Evolutionary conservation across 306 rosid species (phyloP).

Genomic region (Cyclanthera cordifolia): DNA sequence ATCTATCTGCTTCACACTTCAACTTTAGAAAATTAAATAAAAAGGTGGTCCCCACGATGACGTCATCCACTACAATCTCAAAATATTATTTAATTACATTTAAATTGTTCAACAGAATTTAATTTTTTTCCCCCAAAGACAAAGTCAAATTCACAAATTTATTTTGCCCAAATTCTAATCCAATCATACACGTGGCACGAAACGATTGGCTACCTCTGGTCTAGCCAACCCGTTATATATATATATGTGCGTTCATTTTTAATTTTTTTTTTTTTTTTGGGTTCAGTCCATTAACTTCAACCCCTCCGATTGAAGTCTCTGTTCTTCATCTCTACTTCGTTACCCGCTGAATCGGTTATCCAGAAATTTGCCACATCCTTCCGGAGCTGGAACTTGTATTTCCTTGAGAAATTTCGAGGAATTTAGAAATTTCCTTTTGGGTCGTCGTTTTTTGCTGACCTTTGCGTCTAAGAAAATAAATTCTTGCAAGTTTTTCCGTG

Average conservation of each 20-base stretch:
- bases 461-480: background rate
- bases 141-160: background rate
- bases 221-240: constrained; percentile 9
- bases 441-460: no score
- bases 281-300: background rate
- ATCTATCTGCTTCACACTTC: background rate
- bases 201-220: background rate
- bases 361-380: no score
- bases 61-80: background rate
- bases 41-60: background rate
- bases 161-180: background rate
- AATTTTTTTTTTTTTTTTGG: background rate
- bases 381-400: no score
- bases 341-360: background rate
- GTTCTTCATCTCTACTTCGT: background rate
- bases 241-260: no score
- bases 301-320: background rate
- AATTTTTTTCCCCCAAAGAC: no score
- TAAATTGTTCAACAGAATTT: no score
- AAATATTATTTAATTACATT: background rate
- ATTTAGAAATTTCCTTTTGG: background rate
- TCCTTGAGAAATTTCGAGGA: background rate
- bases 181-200: background rate
- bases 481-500: background rate
- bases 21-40: background rate